Evolutionary conservation across 768 basidiomycete genomes (phyloP).

Genomic region (Lyophyllum decastes): DNA sequence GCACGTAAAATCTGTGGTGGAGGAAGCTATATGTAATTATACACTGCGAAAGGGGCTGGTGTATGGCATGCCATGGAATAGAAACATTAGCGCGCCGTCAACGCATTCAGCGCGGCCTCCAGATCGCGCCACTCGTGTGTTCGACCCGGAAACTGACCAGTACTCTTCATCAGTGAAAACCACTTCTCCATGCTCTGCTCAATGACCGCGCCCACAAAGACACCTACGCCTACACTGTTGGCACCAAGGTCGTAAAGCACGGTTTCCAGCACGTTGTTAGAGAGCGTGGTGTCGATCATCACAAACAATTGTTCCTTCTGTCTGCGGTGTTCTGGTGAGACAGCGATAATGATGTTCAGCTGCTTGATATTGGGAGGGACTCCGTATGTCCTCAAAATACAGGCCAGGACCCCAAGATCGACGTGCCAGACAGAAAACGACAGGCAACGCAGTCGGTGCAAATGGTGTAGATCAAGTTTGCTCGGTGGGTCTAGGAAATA

Average conservation of each 20-base stretch:
- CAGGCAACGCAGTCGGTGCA: background rate
- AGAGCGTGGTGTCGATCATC: background rate
- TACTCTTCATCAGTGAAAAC: background rate
- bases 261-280: background rate
- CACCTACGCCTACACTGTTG: background rate
- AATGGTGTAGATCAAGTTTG: background rate
- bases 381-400: background rate
- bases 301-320: no score
- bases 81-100: background rate
- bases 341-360: no score
- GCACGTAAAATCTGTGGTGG: no score
- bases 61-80: background rate
- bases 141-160: background rate
- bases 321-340: no score
- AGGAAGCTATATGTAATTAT: no score
- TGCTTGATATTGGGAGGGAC: no score
- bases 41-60: no score
- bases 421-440: background rate
- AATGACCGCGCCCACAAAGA: background rate
- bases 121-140: background rate
- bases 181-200: background rate
- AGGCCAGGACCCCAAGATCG: background rate
- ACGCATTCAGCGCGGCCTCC: background rate
- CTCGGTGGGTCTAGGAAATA: background rate
- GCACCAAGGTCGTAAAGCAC: background rate